phyloP scores from a whole-genome alignment of 169 alveolate genomes.

The Blepharisma undulans region DNA sequence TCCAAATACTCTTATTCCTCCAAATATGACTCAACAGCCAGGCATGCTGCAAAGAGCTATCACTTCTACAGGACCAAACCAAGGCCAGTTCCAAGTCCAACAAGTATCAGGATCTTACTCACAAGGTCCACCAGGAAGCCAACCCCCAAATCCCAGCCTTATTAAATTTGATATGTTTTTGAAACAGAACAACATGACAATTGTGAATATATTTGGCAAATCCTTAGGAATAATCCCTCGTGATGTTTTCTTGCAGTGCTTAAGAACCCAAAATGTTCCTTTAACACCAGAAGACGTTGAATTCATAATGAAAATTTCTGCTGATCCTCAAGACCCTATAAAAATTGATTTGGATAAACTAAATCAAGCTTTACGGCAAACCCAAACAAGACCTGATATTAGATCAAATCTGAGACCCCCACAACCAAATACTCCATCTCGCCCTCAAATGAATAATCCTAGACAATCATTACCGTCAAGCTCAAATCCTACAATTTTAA shows the following conservation, averaged over 20 bases:
- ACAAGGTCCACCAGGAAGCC: background rate
- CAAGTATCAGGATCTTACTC: background rate
- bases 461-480: background rate
- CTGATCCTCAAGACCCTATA: background rate
- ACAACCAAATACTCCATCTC: background rate
- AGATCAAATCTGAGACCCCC: background rate
- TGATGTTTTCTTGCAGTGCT: background rate
- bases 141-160: background rate
- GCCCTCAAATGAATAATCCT: background rate
- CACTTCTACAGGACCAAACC: background rate
- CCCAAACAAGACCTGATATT: background rate
- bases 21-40: background rate
- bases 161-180: background rate
- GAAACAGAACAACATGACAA: background rate
- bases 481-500: background rate
- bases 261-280: background rate
- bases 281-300: background rate
- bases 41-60: background rate
- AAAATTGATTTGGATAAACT: background rate
- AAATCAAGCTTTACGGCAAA: background rate
- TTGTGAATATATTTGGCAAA: background rate
- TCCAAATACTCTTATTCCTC: background rate
- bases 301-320: background rate
- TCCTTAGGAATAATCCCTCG: slow-evolving; percentile 1
- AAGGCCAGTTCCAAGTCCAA: slow-evolving; percentile 6